phyloP scores from a whole-genome alignment of 441 rosid genomes.

The Brassica balearica region DNA sequence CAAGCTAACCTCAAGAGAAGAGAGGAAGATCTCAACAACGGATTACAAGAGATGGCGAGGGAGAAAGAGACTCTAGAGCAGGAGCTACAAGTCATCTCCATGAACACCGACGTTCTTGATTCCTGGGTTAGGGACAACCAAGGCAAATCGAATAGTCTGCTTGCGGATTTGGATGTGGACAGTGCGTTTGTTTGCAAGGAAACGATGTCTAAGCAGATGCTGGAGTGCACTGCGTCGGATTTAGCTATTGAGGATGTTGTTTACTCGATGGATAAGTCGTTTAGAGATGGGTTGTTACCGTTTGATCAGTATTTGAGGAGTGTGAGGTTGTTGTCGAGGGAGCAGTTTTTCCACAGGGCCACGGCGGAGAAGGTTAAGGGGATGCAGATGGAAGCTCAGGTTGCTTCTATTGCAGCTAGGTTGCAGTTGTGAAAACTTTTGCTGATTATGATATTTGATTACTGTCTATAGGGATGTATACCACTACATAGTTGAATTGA shows the following conservation, averaged over 20 bases:
- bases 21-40: slow-evolving; percentile 63
- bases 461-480: background rate
- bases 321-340: slow-evolving; percentile 83
- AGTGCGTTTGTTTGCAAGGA: slow-evolving; percentile 63
- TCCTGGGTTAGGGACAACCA: slow-evolving; percentile 70
- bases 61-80: slow-evolving; percentile 80
- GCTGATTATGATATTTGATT: background rate
- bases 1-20: slow-evolving; percentile 69
- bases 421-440: slow-evolving; percentile 19
- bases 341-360: slow-evolving; percentile 87
- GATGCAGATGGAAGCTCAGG: slow-evolving; percentile 88
- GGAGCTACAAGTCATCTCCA: slow-evolving; percentile 76
- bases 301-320: slow-evolving; percentile 87
- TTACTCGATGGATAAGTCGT: slow-evolving; percentile 75
- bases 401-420: slow-evolving; percentile 83
- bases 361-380: slow-evolving; percentile 74
- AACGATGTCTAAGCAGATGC: slow-evolving; percentile 70
- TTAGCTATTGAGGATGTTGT: slow-evolving; percentile 83
- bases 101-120: slow-evolving; percentile 73
- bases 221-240: slow-evolving; percentile 73
- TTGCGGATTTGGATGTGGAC: slow-evolving; percentile 56
- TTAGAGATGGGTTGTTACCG: slow-evolving; percentile 68
- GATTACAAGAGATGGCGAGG: slow-evolving; percentile 76
- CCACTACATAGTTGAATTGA: background rate
- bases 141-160: slow-evolving; percentile 42